Base-by-base conservation (phyloP, 352 stramenopile genomes). In the Globisporangium iwayamae region DNA sequence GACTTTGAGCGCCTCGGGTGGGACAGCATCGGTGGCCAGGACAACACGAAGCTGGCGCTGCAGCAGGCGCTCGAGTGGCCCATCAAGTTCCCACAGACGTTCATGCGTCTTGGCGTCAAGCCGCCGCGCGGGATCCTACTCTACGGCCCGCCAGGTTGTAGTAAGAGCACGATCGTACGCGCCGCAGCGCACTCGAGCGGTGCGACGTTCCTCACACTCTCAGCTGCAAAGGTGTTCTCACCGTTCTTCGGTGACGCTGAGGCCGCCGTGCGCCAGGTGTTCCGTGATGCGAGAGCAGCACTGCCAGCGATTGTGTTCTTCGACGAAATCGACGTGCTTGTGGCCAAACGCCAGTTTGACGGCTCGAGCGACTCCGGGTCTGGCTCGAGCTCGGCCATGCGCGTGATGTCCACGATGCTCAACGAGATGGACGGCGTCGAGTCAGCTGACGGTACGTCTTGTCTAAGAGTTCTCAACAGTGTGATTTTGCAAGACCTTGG, bases 371-470 rank as follows among this genome's bases (percentile, higher is more conserved):
- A 67, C 11, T 51, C 62, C 2, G 73, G 77, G 11, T 71, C 70
- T 6, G 79, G 81, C 0, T 84, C 77, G 2, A 90, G 75, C 43
- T 90, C 91, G 8, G 73, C 89, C 10, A 74, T 89, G 66, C 91
- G 97, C 41, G 93, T 99, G 28, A 92, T 99, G 55, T 98, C 98
- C 43, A 98, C 97, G 52, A 90, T 99, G 72, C 78, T 99, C 16
- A 98, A 97, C 51, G 96, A 99, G 71, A 99, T 99, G 86, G 96
- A 99, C 70, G 97, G 96, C 38, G 94, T 99, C 39, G 95, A 98
- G 63, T 90, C 87, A 20, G 82, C 92, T 2, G 96, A 98, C 65
- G 97, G 86, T 79, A 59, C 18, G 52, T 52, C 48, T 25, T 13
- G 16, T 7, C 18, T 22, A 5, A 47, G 6, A 28, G 20, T 22